phyloP scores from a whole-genome alignment of 352 stramenopile genomes.

The Globisporangium barbulae region DNA sequence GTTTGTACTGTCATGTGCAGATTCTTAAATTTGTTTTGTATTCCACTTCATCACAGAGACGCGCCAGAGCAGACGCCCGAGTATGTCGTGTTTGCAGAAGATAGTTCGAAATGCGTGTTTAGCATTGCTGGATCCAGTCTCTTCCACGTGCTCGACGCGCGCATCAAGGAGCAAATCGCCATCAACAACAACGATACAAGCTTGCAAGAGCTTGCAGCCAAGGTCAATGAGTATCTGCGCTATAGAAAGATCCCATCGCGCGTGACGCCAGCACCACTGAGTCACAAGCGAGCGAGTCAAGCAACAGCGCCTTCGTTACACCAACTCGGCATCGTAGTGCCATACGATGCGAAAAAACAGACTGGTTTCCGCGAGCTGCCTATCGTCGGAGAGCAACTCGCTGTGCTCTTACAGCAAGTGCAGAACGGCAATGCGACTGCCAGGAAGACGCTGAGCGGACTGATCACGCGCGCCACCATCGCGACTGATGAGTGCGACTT shows the following conservation, averaged over 20 bases:
- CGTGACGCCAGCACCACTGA: conserved; percentile 17
- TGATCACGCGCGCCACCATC: conserved; percentile 67
- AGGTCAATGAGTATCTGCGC: conserved; percentile 3
- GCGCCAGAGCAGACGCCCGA: conserved; percentile 30
- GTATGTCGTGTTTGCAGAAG: conserved; percentile 36
- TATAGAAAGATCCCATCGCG: background rate
- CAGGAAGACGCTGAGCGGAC: conserved; percentile 36
- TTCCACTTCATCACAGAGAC: conserved; percentile 30
- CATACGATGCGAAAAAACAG: conserved; percentile 42
- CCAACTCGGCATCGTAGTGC: conserved; percentile 50
- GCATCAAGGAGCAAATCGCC: background rate
- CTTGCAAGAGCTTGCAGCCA: background rate
- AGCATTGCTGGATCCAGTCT: conserved; percentile 32
- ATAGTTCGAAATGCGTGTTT: conserved; percentile 33
- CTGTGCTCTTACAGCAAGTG: conserved; percentile 29
- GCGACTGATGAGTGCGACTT: conserved; percentile 74
- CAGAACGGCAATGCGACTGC: conserved; percentile 16
- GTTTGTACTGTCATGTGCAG: background rate
- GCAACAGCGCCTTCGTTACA: conserved; percentile 34
- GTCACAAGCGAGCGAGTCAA: conserved; percentile 29
- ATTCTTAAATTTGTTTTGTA: background rate
- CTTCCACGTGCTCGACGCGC: conserved; percentile 35
- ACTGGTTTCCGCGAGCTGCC: conserved; percentile 56
- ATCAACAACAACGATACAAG: background rate
- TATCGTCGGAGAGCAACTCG: conserved; percentile 28